Base-by-base conservation (phyloP, 1,139 yeast genomes). In the Nakaseomyces sp. region DNA sequence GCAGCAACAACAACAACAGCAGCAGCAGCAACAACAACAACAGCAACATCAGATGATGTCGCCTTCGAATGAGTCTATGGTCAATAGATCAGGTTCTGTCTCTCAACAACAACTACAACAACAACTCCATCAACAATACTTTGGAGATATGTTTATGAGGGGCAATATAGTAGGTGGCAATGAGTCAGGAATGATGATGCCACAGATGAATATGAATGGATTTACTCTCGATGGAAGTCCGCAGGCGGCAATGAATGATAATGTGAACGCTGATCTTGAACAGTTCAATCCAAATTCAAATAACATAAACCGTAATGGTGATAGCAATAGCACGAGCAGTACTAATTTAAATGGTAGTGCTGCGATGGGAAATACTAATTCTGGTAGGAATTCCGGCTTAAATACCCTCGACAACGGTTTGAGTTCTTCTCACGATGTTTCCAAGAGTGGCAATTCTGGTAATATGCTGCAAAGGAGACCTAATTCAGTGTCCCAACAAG, bases 51-150 rank as follows among this genome's bases (percentile, higher is more conserved):
- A 32, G 13, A 22, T 6, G 12, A 32, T 32, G 37, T 8, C 24
- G n/a, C 8, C 37, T 5, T 32, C 37, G 12, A 32, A 32, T 32
- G 37, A 32, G 18, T 17, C 22, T 4, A 17, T 32, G 22, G 37
- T 17, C 5, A 8, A 32, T 32, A 17, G 37, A 13, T 6, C 37
- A 6, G 24, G 24, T 5, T 32, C 37, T 17, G 12, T 10, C 6
- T 32, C 37, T 17, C 37, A 32, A 19, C 37, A 32, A n/a, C 37
- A 32, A 19, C 12, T 32, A 18, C 37, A 32, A 5, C 37, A 32
- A 18, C 38, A 35, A 22, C 38, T 35, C 22, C 38, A 35, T 35
- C 38, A 35, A 22, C 38, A 35, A 12, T 20, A 35, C 17, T 35
- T 35, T 35, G 38, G 38, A 5, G 38, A 35, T 12, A 35, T 35